phyloP scores from a whole-genome alignment of 1,284 basidiomycete species.

The Peniophora sp. region DNA sequence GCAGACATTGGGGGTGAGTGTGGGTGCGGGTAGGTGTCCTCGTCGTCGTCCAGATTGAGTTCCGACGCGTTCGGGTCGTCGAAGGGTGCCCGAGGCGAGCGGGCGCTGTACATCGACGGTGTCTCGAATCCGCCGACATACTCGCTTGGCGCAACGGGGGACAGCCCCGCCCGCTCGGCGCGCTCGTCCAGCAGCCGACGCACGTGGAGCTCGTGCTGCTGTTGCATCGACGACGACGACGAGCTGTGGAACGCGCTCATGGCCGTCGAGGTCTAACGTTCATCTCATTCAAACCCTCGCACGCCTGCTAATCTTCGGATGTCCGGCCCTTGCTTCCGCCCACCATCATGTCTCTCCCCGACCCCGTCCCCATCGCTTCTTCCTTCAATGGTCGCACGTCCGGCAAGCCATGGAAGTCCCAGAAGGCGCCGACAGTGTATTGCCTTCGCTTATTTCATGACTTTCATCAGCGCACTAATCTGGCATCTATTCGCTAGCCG shows the following conservation, averaged over 20 bases:
- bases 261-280: neutral
- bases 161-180: slow-evolving; percentile 36
- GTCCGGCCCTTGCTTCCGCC: neutral
- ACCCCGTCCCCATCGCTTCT: slow-evolving; percentile 29
- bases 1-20: slow-evolving; percentile 2
- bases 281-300: no score
- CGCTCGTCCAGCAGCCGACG: slow-evolving; percentile 48
- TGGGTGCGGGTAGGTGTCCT: slow-evolving; percentile 18
- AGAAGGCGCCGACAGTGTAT: slow-evolving; percentile 58
- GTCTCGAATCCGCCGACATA: slow-evolving; percentile 4
- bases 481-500: slow-evolving; percentile 34
- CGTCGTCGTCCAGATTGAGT: slow-evolving; percentile 57
- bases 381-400: slow-evolving; percentile 56
- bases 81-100: slow-evolving; percentile 31
- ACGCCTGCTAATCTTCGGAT: neutral
- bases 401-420: slow-evolving; percentile 60
- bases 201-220: slow-evolving; percentile 36
- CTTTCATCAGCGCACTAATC: slow-evolving; percentile 7
- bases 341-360: slow-evolving; percentile 3
- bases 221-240: slow-evolving; percentile 2
- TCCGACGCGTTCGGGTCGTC: slow-evolving; percentile 44
- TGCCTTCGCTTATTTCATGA: slow-evolving; percentile 12
- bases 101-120: slow-evolving; percentile 19
- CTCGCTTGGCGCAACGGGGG: slow-evolving; percentile 16
- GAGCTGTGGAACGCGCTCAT: slow-evolving; percentile 3